phyloP scores from a whole-genome alignment of 352 stramenopile species.

The Hyphochytrium catenoides region DNA sequence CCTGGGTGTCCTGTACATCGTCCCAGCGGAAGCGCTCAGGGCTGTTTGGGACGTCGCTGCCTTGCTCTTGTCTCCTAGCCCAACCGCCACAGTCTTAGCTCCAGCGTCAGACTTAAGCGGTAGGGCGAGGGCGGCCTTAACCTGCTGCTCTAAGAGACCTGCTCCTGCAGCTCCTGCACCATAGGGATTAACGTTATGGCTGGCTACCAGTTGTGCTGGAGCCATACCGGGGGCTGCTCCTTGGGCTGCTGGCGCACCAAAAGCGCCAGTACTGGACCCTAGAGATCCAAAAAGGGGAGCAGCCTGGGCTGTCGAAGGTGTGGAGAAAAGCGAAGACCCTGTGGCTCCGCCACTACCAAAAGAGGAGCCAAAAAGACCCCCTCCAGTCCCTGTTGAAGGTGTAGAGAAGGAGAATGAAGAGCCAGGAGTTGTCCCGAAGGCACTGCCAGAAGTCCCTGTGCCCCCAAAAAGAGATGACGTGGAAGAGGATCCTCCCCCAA shows the following conservation, averaged over 20 bases:
- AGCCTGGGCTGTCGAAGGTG: background rate
- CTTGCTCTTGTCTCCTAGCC: too few species aligned
- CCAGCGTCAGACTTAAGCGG: too few species aligned
- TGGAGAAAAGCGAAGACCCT: background rate
- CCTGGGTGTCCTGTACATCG: too few species aligned
- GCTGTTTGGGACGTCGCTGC: too few species aligned
- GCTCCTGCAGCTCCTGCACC: conserved; percentile 22
- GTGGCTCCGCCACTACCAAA: background rate
- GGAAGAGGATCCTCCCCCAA: background rate
- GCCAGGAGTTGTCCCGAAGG: conserved; percentile 1
- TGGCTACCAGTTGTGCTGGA: conserved; percentile 23
- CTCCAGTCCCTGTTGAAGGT: too few species aligned
- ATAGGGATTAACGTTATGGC: conserved; percentile 27
- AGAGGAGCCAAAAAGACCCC: conserved; percentile 3
- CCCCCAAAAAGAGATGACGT: background rate
- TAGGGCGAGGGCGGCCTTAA: conserved; percentile 27
- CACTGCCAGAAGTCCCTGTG: background rate
- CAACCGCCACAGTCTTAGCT: too few species aligned
- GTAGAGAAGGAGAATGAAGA: too few species aligned
- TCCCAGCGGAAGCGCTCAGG: too few species aligned
- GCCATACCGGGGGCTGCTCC: conserved; percentile 7
- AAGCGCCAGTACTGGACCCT: background rate
- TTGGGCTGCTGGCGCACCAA: conserved; percentile 1
- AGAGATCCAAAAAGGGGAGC: background rate
- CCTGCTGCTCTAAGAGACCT: conserved; percentile 24